Evolutionary conservation across 108 stramenopile genomes (phyloP), one percentile per base, ranked within the genome.

Genomic region (Chaetoceros muelleri): DNA sequence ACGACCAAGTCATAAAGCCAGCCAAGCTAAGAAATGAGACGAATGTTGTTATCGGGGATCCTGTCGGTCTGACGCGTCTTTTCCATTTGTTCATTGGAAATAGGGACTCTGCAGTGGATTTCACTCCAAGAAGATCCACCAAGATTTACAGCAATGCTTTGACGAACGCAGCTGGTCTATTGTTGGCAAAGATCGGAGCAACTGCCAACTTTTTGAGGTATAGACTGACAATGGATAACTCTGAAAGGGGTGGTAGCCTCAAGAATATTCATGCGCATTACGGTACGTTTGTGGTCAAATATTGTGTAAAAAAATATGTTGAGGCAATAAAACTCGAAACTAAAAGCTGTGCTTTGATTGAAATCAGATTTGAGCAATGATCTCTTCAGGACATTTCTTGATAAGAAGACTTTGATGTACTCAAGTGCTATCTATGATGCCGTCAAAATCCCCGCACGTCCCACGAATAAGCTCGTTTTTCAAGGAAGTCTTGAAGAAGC

Each of bases 251-350:
- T 8, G 86, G 81, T 2, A 68, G 66, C 51, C 54, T 87, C 67
- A 76, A 76, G 52, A 96, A 98, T 65, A 98, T 98, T 60, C 85
- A 87, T 59, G 94, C 95, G n/a, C 97, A 98, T 65, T 98, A 98
- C 64, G 95, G n/a, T n/a, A n/a, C n/a, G n/a, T n/a, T n/a, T n/a
- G n/a, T n/a, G n/a, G n/a, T n/a, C n/a, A n/a, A n/a, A n/a, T n/a
- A n/a, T n/a, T n/a, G n/a, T n/a, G n/a, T n/a, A n/a, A n/a, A n/a
- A n/a, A n/a, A n/a, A n/a, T n/a, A n/a, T n/a, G n/a, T n/a, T n/a
- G n/a, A n/a, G n/a, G n/a, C n/a, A n/a, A n/a, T n/a, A n/a, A n/a
- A n/a, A n/a, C n/a, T n/a, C n/a, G n/a, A n/a, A n/a, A n/a, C n/a
- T n/a, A n/a, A n/a, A n/a, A n/a, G n/a, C n/a, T n/a, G n/a, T n/a